Base-by-base conservation (phyloP, 768 basidiomycete genomes). In the Xerocomellus dryophilus region DNA sequence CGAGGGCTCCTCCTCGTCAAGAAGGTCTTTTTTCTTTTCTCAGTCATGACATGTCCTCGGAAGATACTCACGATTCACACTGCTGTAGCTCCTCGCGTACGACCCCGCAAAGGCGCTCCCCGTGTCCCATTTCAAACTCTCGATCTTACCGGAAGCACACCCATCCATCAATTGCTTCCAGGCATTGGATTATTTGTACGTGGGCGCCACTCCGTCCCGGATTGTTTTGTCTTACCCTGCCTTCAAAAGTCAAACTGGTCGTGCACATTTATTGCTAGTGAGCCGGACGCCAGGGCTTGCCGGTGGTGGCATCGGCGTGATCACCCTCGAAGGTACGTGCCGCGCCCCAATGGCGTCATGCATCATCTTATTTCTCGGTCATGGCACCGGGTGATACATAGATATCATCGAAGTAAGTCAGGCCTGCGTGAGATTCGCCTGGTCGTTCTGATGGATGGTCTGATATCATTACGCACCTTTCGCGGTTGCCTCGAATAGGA, bases 161-260 rank as follows among this genome's bases (percentile, higher is more conserved):
- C 92, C 93, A 0, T 79, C 81, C 10, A 95, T 97, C 66, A 95
- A 92, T 63, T 97, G 90, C 63, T 93, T 97, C 76, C 93, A 98
- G 67, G 93, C 93, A 0, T 72, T 98, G 42, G 93, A 97, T 67
- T 96, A 94, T 66, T 95, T 91, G 89, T 90, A 63, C 35, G 81
- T 63, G 0, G 18, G 12, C 14, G 1, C 9, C 27, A 20, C 34
- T 41, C 18, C 11, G 7, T 34, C 31, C 15, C 15, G 57, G 10
- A 2, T 12, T n/a, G 27, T 36, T 23, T 53, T 29, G 35, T 52
- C 45, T 34, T 48, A 63, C 25, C 3, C 32, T 36, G 9, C 34
- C 40, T 14, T 47, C 84, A 85, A 78, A 92, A 90, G 88, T 73
- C 96, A 97, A 78, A 95, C 94, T 0, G 96, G 96, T 2, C 84